Evolutionary conservation across 2,329 filamentous ascomycete genomes (phyloP).

Genomic region (Lecanosticta acicola): DNA sequence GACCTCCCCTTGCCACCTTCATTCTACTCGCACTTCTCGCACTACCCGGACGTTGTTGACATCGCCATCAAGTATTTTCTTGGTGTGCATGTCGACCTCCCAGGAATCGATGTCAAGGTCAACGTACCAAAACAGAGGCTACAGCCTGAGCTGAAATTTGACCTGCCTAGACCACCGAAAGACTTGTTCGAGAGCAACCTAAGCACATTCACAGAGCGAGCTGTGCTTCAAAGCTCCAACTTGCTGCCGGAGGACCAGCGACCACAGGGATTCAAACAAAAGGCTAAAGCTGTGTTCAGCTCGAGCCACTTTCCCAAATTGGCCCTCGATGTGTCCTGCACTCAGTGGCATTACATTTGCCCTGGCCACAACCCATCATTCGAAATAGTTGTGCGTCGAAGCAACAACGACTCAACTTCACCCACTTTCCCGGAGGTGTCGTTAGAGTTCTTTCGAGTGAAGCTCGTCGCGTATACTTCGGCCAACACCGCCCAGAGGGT

Average conservation of each 20-base stretch:
- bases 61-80: conserved; percentile 12
- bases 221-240: conserved; percentile 17
- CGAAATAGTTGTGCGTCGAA: conserved; percentile 11
- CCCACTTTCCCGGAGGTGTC: conserved; percentile 10
- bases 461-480: conserved; percentile 11
- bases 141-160: background rate
- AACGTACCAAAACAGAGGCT: conserved; percentile 3
- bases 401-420: conserved; percentile 10
- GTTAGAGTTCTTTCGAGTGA: conserved; percentile 12
- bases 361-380: conserved; percentile 16
- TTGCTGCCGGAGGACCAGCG: conserved; percentile 19
- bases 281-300: conserved; percentile 20
- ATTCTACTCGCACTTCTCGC: conserved; percentile 11
- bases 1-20: conserved; percentile 9
- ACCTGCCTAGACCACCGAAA: conserved; percentile 7
- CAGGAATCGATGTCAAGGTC: conserved; percentile 17
- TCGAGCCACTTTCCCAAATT: conserved; percentile 19
- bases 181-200: conserved; percentile 5
- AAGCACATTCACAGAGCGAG: conserved; percentile 7
- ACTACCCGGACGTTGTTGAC: conserved; percentile 17
- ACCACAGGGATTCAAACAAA: conserved; percentile 19
- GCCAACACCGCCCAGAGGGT: conserved; percentile 12
- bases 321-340: conserved; percentile 16
- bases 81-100: conserved; percentile 11
- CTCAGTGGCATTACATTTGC: conserved; percentile 13